phyloP scores from a whole-genome alignment of 2,329 filamentous ascomycete species.

The Claviceps maximensis region DNA sequence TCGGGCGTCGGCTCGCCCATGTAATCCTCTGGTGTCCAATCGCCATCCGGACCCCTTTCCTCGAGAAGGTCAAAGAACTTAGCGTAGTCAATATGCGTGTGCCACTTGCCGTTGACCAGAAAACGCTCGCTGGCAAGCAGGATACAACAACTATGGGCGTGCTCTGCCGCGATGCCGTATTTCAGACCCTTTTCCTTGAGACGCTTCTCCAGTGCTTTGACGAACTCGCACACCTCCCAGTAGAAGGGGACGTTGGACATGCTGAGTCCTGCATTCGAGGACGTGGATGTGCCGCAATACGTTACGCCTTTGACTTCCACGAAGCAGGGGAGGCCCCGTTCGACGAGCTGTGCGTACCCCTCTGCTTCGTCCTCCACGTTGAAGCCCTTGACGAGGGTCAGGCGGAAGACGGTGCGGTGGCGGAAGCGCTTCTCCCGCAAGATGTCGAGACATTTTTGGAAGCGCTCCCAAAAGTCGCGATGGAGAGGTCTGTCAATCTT shows the following conservation, averaged over 20 bases:
- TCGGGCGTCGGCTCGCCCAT: slow-evolving; percentile 74
- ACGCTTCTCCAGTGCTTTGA: slow-evolving; percentile 57
- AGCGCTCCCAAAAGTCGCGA: slow-evolving; percentile 95
- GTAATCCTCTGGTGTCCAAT: slow-evolving; percentile 83
- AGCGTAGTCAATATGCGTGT: slow-evolving; percentile 82
- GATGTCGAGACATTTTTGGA: slow-evolving; percentile 82
- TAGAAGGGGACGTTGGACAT: slow-evolving; percentile 98
- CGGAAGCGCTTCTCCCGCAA: slow-evolving; percentile 68
- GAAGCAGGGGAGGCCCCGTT: slow-evolving; percentile 77
- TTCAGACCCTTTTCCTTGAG: slow-evolving; percentile 56
- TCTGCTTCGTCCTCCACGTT: slow-evolving; percentile 88
- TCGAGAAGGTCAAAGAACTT: slow-evolving; percentile 78
- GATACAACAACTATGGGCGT: slow-evolving; percentile 88
- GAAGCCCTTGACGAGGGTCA: slow-evolving; percentile 95
- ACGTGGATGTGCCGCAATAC: slow-evolving; percentile 84
- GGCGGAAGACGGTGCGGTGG: slow-evolving; percentile 85
- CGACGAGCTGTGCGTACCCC: slow-evolving; percentile 82
- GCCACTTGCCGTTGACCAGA: slow-evolving; percentile 64
- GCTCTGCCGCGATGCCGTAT: slow-evolving; percentile 90
- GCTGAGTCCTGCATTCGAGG: slow-evolving; percentile 72
- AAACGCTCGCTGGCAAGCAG: slow-evolving; percentile 76
- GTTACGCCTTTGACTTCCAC: slow-evolving; percentile 95
- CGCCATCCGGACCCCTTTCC: slow-evolving; percentile 46
- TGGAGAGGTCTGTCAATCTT: slow-evolving; percentile 87
- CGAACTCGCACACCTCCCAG: slow-evolving; percentile 75